Evolutionary conservation across 257 asterid genomes (phyloP).

Genomic region (Solanum gracilifrons): DNA sequence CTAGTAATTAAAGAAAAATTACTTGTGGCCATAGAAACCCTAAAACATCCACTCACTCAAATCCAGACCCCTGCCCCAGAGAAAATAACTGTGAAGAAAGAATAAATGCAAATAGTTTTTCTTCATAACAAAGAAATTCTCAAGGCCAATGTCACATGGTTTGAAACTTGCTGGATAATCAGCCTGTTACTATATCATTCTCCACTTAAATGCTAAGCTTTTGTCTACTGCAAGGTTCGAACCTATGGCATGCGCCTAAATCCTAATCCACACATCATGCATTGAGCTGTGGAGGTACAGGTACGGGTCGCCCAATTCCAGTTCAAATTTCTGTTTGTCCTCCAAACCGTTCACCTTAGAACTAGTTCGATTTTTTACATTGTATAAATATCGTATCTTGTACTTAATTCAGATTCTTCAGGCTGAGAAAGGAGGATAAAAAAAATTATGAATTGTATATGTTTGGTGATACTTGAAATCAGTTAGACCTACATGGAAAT

Average conservation of each 20-base stretch:
- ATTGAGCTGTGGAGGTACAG: conserved; percentile 66
- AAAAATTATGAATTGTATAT: background rate
- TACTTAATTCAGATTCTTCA: background rate
- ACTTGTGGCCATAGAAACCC: background rate
- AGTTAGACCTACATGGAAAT: background rate
- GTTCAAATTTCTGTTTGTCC: conserved; percentile 68
- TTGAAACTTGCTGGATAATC: background rate
- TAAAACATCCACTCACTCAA: background rate
- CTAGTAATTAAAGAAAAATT: background rate
- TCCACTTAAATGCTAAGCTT: background rate
- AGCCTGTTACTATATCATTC: background rate
- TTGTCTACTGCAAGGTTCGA: background rate
- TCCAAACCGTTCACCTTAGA: conserved; percentile 30
- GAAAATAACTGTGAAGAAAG: background rate
- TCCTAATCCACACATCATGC: background rate
- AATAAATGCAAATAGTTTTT: background rate
- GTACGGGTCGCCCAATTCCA: conserved; percentile 81
- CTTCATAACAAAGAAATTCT: background rate
- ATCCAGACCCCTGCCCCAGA: background rate
- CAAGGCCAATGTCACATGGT: background rate
- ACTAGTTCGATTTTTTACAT: background rate
- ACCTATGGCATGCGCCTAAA: background rate
- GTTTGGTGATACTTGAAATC: background rate
- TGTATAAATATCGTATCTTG: background rate
- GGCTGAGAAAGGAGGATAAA: background rate